Conservation (phyloP, 805 yeast species). For the Candida taoyuanica region DNA sequence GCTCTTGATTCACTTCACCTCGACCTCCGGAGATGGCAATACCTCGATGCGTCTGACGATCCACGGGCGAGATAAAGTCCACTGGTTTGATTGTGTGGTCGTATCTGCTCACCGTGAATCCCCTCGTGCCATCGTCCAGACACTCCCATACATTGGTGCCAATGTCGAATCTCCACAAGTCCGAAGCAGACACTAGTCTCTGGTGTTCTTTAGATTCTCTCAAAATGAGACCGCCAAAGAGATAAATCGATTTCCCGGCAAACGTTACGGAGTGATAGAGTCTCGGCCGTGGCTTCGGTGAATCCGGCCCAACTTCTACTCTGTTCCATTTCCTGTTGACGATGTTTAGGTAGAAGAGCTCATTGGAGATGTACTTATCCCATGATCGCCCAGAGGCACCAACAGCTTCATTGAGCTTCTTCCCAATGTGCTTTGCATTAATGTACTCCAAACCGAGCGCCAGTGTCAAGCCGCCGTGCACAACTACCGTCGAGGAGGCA, state of each 20-base stretch:
- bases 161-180: conserved; percentile 64
- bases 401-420: conserved; percentile 5
- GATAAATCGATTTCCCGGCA: conserved; percentile 45
- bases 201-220: conserved; percentile 31
- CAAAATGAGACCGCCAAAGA: conserved; percentile 61
- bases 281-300: conserved; percentile 30
- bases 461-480: conserved; percentile 63
- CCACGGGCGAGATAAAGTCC: conserved; percentile 34
- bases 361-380: conserved; percentile 44
- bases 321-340: conserved; percentile 56
- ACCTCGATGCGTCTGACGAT: conserved; percentile 40
- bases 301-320: conserved; percentile 26
- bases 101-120: conserved; percentile 39
- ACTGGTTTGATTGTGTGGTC: conserved; percentile 47
- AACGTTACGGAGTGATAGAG: conserved; percentile 56
- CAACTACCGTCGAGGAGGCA: conserved; percentile 55
- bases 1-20: conserved; percentile 30
- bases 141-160: conserved; percentile 50
- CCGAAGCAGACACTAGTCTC: conserved; percentile 45
- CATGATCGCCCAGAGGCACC: conserved; percentile 4
- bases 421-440: conserved; percentile 15
- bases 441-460: conserved; percentile 34
- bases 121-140: conserved; percentile 39
- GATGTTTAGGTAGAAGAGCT: conserved; percentile 55
- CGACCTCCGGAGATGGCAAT: conserved; percentile 52